Evolutionary conservation across 2,329 filamentous ascomycete species (phyloP), one percentile per base, ranked within the genome.

Genomic region (Sordariomycetes sp.): DNA sequence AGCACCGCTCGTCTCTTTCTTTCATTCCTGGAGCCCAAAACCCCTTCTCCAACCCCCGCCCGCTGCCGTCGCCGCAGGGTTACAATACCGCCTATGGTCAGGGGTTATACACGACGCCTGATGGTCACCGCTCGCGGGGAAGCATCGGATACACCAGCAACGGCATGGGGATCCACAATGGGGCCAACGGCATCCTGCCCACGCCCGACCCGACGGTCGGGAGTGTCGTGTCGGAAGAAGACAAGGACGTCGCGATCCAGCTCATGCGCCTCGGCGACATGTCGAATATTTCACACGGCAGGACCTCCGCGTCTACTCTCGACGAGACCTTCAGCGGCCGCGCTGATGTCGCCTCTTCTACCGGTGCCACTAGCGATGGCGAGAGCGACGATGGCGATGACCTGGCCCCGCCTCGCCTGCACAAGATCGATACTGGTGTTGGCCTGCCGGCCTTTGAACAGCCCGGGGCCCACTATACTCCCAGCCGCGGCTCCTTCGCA

Each of bases 161-260:
- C 62, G 71, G 74, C 61, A 69, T 73, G 54, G 63, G 68, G 55
- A 59, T 64, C 10, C 34, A 45, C 53, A 39, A 24, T 13, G 28
- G 64, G 60, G 20, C 59, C 35, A 61, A 61, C 54, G 53, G 57
- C 54, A 81, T 95, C 63, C 76, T 96, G 61, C 91, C 91, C 22
- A 99, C 94, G 2, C 94, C 94, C 28, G 94, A 97, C 65, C 92
- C 92, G n/a, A 99, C 94, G 13, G 88, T 97, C 64, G 89, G 89
- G 57, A 97, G 92, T 72, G 95, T 90, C 70, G 92, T 99, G 70
- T 97, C 92, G 15, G 94, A 99, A 68, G 94, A 99, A 71, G 82
- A 86, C 64, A 86, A 86, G 67, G 94, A 99, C 71, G 94, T 97
- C 61, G 94, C 94, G 58, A 86, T 96, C 67, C 94, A 97, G 73